Base-by-base conservation (phyloP, 257 asterid species). In the Solanum ossicruentum region DNA sequence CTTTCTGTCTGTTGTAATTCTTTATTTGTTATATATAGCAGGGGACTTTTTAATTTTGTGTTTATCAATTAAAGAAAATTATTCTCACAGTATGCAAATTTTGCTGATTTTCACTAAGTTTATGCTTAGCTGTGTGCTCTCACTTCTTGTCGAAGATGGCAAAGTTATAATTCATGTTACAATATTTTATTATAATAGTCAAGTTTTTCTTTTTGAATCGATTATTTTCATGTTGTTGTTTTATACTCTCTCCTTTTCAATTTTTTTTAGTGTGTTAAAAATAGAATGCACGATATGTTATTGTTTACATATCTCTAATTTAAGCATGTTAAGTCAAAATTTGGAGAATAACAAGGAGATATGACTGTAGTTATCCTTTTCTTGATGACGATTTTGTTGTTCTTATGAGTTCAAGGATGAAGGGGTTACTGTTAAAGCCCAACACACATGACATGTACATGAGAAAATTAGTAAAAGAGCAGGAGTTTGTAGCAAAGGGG, bases 361-460 rank as follows among this genome's bases (percentile, higher is more conserved):
- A 2, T 66, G 72, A 26, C n/a, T 7, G 39, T 13, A 17, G 7
- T 67, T 1, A 15, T 36, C 0, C 0, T 28, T 28, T 17, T 9
- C 15, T 60, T 60, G 69, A n/a, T 61, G 32, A 61, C 39, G 13
- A 61, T 18, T 18, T 41, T 32, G 3, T 36, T n/a, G n/a, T 73
- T 47, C 2, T 32, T 4, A 0, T 36, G 85, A 89, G 93, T 16
- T 51, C 73, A 26, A 69, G 88, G 28, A 86, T 87, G 87, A 88
- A 93, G 87, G 92, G 85, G 41, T 87, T 92, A 77, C 57, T 91
- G 78, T 73, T 91, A 67, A 93, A 93, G 83, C 89, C 92, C 51
- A 86, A 87, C 6, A 60, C 90, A 23, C 87, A 85, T 52, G 88
- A 90, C 80, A 86, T 84, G 66, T 55, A 87, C 81, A 56, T 86